A percentile compares a stretch with the other conserved stretches of the same genome.
phyloP scores from a whole-genome alignment of 2,329 filamentous ascomycete species.

The Fusarium sp. region DNA sequence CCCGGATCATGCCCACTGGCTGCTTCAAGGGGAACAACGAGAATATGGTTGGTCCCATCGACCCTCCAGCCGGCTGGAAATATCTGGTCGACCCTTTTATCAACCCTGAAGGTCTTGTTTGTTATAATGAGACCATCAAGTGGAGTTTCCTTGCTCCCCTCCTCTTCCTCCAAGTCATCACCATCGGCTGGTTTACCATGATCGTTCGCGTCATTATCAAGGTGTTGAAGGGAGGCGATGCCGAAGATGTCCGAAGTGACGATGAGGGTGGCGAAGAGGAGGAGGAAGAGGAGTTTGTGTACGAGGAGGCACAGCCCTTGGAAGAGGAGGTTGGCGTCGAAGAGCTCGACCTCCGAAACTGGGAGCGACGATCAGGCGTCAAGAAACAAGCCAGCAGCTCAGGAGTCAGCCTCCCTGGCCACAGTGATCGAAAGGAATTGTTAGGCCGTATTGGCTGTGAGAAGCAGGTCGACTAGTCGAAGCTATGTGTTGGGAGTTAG shows the following conservation, averaged over 20 bases:
- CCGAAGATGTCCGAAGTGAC: conserved; percentile 89
- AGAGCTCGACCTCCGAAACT: conserved; percentile 71
- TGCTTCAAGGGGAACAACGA: conserved; percentile 73
- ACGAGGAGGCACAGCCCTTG: conserved; percentile 64
- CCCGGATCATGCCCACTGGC: conserved; percentile 57
- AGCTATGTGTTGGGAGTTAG: conserved; percentile 33
- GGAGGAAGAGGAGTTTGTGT: conserved; percentile 63
- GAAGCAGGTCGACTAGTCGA: conserved; percentile 68
- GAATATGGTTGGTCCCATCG: conserved; percentile 63
- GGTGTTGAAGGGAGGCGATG: conserved; percentile 78
- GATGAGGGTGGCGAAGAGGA: conserved; percentile 73
- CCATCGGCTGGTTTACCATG: conserved; percentile 88
- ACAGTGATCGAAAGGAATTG: conserved; percentile 82
- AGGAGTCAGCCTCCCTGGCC: conserved; percentile 73
- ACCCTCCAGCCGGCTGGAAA: conserved; percentile 59
- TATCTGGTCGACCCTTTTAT: conserved; percentile 80
- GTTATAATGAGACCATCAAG: conserved; percentile 79
- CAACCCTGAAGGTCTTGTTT: conserved; percentile 76
- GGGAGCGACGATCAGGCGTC: conserved; percentile 65
- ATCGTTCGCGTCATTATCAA: conserved; percentile 84
- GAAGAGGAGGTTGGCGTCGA: conserved; percentile 83
- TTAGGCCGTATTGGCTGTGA: conserved; percentile 85
- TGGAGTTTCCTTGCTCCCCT: conserved; percentile 82
- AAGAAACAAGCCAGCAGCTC: conserved; percentile 64
- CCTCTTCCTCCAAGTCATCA: conserved; percentile 80